Evolutionary conservation across 2,329 filamentous ascomycete species (phyloP), one percentile per base, ranked within the genome.

Genomic region (Alternaria ventricosa): DNA sequence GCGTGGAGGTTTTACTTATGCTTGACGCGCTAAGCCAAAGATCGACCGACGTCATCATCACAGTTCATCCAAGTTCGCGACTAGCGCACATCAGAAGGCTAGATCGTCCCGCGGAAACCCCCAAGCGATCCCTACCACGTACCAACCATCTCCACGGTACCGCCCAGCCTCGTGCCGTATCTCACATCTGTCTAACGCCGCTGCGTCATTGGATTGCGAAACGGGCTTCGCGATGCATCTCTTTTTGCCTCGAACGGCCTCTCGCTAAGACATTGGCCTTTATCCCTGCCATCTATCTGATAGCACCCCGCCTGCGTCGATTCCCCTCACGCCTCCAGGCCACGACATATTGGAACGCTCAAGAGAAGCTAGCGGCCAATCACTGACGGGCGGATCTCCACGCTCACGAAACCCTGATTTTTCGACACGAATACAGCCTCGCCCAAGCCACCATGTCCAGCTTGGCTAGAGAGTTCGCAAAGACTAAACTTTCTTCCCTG

Each of bases 391-490:
- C 62, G 54, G 53, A 57, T 57, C 56, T 36, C 30, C 44, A 58
- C 55, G 25, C 49, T 33, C 30, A 23, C 53, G n/a, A 33, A 59
- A 65, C 45, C 55, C 45, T 53, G 45, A 43, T 63, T 60, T 41
- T 60, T 23, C 22, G 27, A 36, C 57, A 33, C 57, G 41, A 23
- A 53, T 55, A 50, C 59, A 57, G 46, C 60, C 61, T 50, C 58
- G 23, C 9, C 28, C 36, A 28, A 54, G 41, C 30, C 66, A 73
- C 49, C 60, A 96, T 96, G 93, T 95, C 92, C 78, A 90, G 94
- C 73, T 86, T 95, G 63, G 92, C 94, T 79, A 90, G 89, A 79
- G 86, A 89, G 62, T 95, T 93, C 84, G 90, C 90, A 66, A 93
- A 92, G 82, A 85, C 90, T 59, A 93, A 92, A 81, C 84, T 95